A percentile compares a stretch with the other conserved stretches of the same genome.
phyloP scores from a whole-genome alignment of 2,329 filamentous ascomycete genomes.

The Fusarium drepaniforme region DNA sequence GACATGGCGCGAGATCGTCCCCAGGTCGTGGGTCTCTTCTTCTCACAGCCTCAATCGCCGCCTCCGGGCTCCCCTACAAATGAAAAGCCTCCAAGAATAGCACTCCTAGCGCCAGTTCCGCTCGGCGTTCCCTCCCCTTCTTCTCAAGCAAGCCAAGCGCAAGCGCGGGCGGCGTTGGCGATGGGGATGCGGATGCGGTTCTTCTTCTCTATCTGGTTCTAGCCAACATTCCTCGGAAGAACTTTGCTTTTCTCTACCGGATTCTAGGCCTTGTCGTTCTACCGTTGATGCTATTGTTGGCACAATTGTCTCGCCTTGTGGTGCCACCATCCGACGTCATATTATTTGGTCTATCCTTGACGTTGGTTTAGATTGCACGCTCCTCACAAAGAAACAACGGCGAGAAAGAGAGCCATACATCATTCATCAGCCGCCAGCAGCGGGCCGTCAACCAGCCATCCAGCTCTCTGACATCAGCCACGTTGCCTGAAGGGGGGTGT shows the following conservation, averaged over 20 bases:
- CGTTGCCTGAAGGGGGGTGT: constrained; percentile 32
- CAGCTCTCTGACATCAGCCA: constrained; percentile 46
- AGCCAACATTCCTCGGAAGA: constrained; percentile 19
- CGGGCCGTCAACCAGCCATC: constrained; percentile 32
- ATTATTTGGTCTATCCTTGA: neutral
- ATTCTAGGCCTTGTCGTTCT: neutral
- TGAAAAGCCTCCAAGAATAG: constrained; percentile 42
- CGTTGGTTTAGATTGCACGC: constrained; percentile 6
- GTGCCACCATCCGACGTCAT: constrained; percentile 17
- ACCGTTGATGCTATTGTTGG: constrained; percentile 31
- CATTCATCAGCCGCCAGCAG: neutral
- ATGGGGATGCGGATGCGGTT: neutral
- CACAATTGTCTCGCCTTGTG: neutral
- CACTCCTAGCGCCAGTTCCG: constrained; percentile 35
- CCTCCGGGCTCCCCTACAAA: constrained; percentile 18
- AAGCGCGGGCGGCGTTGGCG: constrained; percentile 32
- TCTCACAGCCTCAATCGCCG: constrained; percentile 45
- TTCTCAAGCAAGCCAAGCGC: constrained; percentile 31
- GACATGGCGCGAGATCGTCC: constrained; percentile 40
- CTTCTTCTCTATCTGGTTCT: constrained; percentile 31
- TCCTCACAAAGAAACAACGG: neutral
- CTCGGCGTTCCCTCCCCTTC: constrained; percentile 33
- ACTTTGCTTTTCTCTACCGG: constrained; percentile 13
- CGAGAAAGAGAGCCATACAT: constrained; percentile 4
- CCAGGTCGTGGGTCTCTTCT: constrained; percentile 34